phyloP scores from a whole-genome alignment of 306 rosid genomes.

The Inga laurina region DNA sequence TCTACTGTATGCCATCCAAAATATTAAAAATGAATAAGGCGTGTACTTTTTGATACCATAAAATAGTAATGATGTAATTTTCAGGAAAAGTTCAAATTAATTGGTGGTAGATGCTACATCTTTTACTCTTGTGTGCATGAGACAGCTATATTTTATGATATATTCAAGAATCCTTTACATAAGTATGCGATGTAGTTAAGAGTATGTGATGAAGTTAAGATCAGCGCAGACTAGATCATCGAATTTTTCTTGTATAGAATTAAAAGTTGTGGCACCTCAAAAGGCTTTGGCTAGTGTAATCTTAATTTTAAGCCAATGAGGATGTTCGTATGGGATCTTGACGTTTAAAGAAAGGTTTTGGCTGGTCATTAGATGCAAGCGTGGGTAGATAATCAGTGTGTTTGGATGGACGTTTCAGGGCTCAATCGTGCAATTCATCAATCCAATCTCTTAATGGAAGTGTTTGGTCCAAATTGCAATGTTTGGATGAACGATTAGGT shows the following conservation, averaged over 20 bases:
- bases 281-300: background rate
- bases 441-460: too few relatives aligned
- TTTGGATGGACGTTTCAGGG: too few relatives aligned
- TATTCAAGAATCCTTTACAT: too few relatives aligned
- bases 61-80: too few relatives aligned
- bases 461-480: too few relatives aligned
- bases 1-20: background rate
- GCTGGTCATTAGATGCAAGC: conserved; percentile 23
- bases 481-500: too few relatives aligned
- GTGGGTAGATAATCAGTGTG: background rate
- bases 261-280: background rate
- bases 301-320: too few relatives aligned
- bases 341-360: background rate
- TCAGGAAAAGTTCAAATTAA: background rate
- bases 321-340: too few relatives aligned
- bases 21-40: background rate
- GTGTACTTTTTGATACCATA: background rate
- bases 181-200: background rate
- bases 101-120: background rate
- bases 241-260: too few relatives aligned
- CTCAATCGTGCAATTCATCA: too few relatives aligned
- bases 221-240: background rate
- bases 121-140: background rate
- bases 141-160: background rate
- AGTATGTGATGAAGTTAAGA: background rate